Conservation (phyloP, 768 basidiomycete genomes). For the Leccinum variicolor region DNA sequence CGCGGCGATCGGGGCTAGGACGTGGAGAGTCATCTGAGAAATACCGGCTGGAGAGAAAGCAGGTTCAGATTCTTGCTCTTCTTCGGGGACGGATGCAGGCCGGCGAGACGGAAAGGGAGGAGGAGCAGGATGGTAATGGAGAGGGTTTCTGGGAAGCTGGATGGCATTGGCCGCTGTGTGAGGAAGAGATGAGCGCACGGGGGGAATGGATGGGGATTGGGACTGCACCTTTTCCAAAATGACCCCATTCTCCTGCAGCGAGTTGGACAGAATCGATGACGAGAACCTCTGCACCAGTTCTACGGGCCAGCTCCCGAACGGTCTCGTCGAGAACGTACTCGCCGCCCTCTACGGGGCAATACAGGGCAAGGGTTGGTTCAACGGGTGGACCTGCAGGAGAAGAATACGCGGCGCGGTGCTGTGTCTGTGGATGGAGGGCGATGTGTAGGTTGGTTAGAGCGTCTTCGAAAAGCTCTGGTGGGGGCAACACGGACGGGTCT, state of each 20-base stretch:
- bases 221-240: slow-evolving; percentile 70
- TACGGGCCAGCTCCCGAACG: slow-evolving; percentile 70
- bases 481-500: slow-evolving; percentile 46
- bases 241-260: slow-evolving; percentile 85
- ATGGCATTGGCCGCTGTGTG: slow-evolving; percentile 62
- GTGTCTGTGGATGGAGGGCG: slow-evolving; percentile 77
- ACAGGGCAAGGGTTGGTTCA: slow-evolving; percentile 83
- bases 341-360: slow-evolving; percentile 81
- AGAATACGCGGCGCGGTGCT: slow-evolving; percentile 65
- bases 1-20: slow-evolving; percentile 34
- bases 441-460: slow-evolving; percentile 73
- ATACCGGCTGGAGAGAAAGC: slow-evolving; percentile 36
- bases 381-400: slow-evolving; percentile 49
- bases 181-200: slow-evolving; percentile 5
- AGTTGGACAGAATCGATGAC: slow-evolving; percentile 82
- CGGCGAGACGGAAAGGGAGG: slow-evolving; percentile 27
- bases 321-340: slow-evolving; percentile 80
- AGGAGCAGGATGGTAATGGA: slow-evolving; percentile 54
- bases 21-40: slow-evolving; percentile 47
- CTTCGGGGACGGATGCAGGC: slow-evolving; percentile 29
- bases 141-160: slow-evolving; percentile 68
- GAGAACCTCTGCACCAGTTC: slow-evolving; percentile 75
- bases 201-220: background rate
- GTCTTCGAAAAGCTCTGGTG: slow-evolving; percentile 72
- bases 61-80: slow-evolving; percentile 49